A percentile compares a stretch with the other conserved stretches of the same genome.
Evolutionary conservation across 2,329 filamentous ascomycete species (phyloP).

Genomic region (Botryotinia globosa): DNA sequence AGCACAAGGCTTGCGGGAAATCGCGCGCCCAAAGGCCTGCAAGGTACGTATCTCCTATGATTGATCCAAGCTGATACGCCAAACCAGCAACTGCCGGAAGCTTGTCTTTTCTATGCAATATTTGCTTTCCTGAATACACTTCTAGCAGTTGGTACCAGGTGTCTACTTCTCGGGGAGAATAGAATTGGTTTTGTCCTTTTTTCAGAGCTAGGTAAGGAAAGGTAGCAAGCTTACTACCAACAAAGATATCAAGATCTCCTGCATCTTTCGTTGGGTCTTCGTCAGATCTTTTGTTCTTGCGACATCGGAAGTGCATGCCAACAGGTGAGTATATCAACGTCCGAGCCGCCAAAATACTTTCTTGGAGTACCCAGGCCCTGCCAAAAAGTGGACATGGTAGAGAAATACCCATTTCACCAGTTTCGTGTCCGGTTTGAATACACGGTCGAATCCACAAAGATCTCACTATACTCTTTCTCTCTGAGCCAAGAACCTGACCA

Average conservation of each 20-base stretch:
- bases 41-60: not conserved
- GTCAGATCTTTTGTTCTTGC: not conserved
- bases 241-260: not conserved
- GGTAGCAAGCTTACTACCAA: not conserved
- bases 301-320: slow-evolving; percentile 3
- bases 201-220: not conserved
- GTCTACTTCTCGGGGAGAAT: not conserved
- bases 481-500: not conserved
- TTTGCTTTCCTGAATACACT: not conserved
- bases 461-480: not conserved
- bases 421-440: not conserved
- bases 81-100: not conserved
- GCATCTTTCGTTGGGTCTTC: not conserved
- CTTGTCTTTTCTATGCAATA: not conserved
- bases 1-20: not conserved
- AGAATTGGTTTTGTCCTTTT: not conserved
- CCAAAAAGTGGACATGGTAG: not conserved
- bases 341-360: slow-evolving; percentile 1
- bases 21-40: not conserved
- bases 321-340: not conserved
- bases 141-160: not conserved
- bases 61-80: not conserved
- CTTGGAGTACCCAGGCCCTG: slow-evolving; percentile 6
- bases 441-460: slow-evolving; percentile 3
- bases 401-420: not conserved